phyloP scores from a whole-genome alignment of 2,329 filamentous ascomycete genomes.

The Grosmannia huntii region DNA sequence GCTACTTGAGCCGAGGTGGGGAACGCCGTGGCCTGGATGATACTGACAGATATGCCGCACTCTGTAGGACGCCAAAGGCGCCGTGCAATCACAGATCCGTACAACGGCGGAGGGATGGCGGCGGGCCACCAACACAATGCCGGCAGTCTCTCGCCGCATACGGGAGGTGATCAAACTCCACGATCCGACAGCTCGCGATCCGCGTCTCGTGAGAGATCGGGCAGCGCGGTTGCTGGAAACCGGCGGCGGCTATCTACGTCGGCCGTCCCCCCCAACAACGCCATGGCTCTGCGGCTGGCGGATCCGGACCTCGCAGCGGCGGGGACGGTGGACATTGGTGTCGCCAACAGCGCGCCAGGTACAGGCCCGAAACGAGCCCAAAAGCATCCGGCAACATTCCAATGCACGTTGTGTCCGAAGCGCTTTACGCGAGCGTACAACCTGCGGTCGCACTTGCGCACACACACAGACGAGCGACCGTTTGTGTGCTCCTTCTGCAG shows the following conservation, averaged over 20 bases:
- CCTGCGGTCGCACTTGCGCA: conserved; percentile 83
- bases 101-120: conserved; percentile 32
- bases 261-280: conserved; percentile 46
- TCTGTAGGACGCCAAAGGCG: conserved; percentile 34
- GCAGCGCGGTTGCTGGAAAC: conserved; percentile 31
- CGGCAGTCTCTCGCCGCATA: conserved; percentile 33
- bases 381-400: conserved; percentile 95
- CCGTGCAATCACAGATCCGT: conserved; percentile 47
- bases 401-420: conserved; percentile 87
- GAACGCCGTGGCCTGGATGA: background rate
- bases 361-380: conserved; percentile 66
- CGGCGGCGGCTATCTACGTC: conserved; percentile 51
- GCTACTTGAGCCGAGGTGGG: background rate
- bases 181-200: conserved; percentile 36
- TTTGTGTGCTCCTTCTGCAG: conserved; percentile 96
- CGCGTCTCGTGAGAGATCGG: conserved; percentile 44
- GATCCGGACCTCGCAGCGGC: conserved; percentile 77
- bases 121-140: conserved; percentile 24
- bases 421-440: conserved; percentile 96
- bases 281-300: conserved; percentile 77
- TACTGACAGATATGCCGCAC: background rate
- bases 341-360: conserved; percentile 45
- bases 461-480: conserved; percentile 91
- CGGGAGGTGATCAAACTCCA: conserved; percentile 30
- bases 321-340: conserved; percentile 36